phyloP scores from a whole-genome alignment of 2,329 filamentous ascomycete genomes.

The Trematosphaeria pertusa region DNA sequence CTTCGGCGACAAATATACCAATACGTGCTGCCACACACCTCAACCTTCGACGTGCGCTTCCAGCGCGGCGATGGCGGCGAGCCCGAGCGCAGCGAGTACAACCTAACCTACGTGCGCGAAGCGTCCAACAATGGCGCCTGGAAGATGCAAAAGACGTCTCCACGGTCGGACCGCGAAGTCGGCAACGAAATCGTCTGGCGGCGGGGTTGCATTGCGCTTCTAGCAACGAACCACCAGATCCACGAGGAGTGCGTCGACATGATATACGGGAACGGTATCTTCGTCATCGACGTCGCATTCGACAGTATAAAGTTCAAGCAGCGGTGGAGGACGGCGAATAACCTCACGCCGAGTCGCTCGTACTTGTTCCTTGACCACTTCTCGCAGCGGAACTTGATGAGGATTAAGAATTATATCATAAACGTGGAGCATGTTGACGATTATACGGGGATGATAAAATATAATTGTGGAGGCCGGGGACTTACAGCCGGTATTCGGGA shows the following conservation, averaged over 20 bases:
- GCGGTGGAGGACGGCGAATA: constrained; percentile 51
- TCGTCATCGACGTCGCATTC: constrained; percentile 55
- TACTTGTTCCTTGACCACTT: constrained; percentile 53
- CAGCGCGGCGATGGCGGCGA: constrained; percentile 20
- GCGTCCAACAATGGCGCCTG: constrained; percentile 29
- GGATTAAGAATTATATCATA: constrained; percentile 52
- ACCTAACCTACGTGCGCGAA: constrained; percentile 40
- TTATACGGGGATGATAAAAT: constrained; percentile 61
- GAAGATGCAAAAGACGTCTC: constrained; percentile 36
- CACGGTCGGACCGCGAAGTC: constrained; percentile 31
- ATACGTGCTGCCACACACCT: constrained; percentile 52
- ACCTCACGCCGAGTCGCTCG: constrained; percentile 49
- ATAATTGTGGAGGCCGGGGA: constrained; percentile 55
- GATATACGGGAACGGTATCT: constrained; percentile 56
- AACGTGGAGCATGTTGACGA: constrained; percentile 57
- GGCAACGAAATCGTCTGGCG: constrained; percentile 52
- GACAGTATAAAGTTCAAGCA: constrained; percentile 53
- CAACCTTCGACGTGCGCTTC: constrained; percentile 29
- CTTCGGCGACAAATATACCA: constrained; percentile 52
- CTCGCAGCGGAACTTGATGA: constrained; percentile 48
- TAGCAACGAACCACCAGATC: constrained; percentile 50
- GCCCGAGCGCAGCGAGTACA: constrained; percentile 32
- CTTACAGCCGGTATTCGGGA: constrained; percentile 51
- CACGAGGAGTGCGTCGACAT: constrained; percentile 54
- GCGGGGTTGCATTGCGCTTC: constrained; percentile 49